Evolutionary conservation across 179 eudicot genomes (phyloP).

Genomic region (Dionaea muscipula): DNA sequence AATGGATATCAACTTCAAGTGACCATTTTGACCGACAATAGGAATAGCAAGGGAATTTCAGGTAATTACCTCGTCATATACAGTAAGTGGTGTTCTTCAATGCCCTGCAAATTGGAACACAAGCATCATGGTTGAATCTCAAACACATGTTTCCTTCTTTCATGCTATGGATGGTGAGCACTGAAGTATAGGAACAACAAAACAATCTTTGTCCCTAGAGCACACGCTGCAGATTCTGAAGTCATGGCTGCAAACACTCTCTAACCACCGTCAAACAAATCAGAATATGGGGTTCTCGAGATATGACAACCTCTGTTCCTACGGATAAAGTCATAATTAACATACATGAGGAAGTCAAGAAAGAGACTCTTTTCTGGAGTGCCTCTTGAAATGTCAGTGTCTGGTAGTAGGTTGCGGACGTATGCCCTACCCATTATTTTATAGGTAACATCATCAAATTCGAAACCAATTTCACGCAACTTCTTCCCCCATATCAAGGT

Average conservation of each 20-base stretch:
- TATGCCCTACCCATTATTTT: slow-evolving; percentile 62
- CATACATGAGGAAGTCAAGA: slow-evolving; percentile 74
- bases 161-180: no score
- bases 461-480: slow-evolving; percentile 45
- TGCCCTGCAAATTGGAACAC: no score
- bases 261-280: slow-evolving; percentile 10
- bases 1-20: no score
- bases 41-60: no score
- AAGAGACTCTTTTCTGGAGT: slow-evolving; percentile 53
- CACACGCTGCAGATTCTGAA: no score
- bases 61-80: no score
- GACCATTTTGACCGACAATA: no score
- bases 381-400: slow-evolving; percentile 21
- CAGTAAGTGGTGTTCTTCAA: no score
- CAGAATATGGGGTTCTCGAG: slow-evolving; percentile 15
- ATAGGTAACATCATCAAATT: slow-evolving; percentile 55
- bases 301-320: slow-evolving; percentile 23
- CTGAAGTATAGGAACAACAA: no score
- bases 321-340: slow-evolving; percentile 50
- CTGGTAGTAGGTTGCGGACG: slow-evolving; percentile 22
- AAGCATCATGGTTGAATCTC: no score
- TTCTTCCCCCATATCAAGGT: slow-evolving; percentile 68
- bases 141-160: no score
- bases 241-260: neutral
- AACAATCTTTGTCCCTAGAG: no score